Base-by-base conservation (phyloP, 371 early-diverging fungal species). In the Mucor circinelloides region DNA sequence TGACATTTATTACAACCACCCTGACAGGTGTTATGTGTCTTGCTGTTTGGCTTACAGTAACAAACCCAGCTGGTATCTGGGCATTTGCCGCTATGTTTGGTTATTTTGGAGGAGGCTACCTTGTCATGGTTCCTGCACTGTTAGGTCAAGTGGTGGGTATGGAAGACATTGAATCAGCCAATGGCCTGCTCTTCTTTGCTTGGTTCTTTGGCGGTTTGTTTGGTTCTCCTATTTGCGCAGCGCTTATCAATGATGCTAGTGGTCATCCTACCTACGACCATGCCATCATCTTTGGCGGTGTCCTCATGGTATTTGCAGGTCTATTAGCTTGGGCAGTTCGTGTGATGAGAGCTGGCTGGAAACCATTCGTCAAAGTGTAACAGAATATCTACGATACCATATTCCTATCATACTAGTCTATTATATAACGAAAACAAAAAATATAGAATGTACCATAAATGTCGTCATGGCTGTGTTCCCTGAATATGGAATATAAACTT, bases 191-290 rank as follows among this genome's bases (percentile, higher is more conserved):
- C 31, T 90, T 84, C 66, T 73, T 84, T 64, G 81, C 77, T 32
- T 85, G 83, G 75, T 79, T 83, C 63, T 79, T 84, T 58, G 90
- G 90, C 10, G 85, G 87, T 68, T 58, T 88, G 60, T 78, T 86
- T 63, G 89, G 89, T 2, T 68, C 84, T 1, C 89, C 90, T 7
- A 87, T 88, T 54, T 71, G 72, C 17, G 66, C 79, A 30, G 64
- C 69, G 6, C 46, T 79, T 12, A 86, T 85, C 34, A 83, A 87
- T 23, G 78, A 86, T 58, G 68, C 78, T 30, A 81, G 72, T 38
- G 68, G 59, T 2, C 50, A 73, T 15, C 68, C 66, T 0, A 72
- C 72, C 12, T 86, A 86, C 63, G n/a, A 48, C 27, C 65, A 71
- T 69, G 81, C 81, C 7, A 78, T 78, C 27, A 75, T 78, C n/a